These are phyloP conservation scores for Rhytidhysteron rufulum DNA, from an alignment of 2,329 filamentous ascomycete species.

Conservation along the genomic window DNA sequence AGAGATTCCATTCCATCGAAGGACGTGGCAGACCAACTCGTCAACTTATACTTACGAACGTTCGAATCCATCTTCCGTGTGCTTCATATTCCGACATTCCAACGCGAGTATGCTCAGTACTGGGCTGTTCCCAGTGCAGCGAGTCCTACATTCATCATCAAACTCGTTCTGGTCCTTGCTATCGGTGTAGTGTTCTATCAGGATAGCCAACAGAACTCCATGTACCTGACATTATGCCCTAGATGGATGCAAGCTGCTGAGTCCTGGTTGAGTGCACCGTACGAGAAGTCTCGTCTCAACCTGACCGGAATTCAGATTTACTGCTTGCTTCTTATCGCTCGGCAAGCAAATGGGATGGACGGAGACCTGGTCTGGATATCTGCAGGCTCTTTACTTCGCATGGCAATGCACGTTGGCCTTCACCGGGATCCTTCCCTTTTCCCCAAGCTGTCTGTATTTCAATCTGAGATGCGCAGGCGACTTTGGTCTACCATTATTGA, in stretches of 20 bases:
- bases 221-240: conserved; percentile 32
- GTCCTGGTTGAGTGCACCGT: conserved; percentile 51
- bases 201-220: conserved; percentile 1
- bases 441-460: conserved; percentile 10
- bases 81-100: conserved; percentile 51
- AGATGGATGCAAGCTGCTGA: conserved; percentile 57
- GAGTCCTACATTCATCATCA: conserved; percentile 48
- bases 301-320: conserved; percentile 50
- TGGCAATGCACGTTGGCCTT: conserved; percentile 39
- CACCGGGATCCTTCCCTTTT: conserved; percentile 37
- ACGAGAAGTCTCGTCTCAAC: conserved; percentile 50
- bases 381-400: conserved; percentile 34
- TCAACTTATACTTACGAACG: conserved; percentile 49
- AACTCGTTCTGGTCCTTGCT: conserved; percentile 34
- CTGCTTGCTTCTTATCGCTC: conserved; percentile 35
- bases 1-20: conserved; percentile 45
- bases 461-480: conserved; percentile 11
- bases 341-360: conserved; percentile 32
- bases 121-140: conserved; percentile 42
- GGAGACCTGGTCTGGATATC: conserved; percentile 37
- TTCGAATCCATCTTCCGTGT: conserved; percentile 48
- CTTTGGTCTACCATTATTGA: conserved; percentile 32
- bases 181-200: conserved; percentile 47
- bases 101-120: conserved; percentile 46
- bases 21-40: conserved; percentile 43